Evolutionary conservation across 768 basidiomycete species (phyloP).

Genomic region (Solioccasus polychromus): DNA sequence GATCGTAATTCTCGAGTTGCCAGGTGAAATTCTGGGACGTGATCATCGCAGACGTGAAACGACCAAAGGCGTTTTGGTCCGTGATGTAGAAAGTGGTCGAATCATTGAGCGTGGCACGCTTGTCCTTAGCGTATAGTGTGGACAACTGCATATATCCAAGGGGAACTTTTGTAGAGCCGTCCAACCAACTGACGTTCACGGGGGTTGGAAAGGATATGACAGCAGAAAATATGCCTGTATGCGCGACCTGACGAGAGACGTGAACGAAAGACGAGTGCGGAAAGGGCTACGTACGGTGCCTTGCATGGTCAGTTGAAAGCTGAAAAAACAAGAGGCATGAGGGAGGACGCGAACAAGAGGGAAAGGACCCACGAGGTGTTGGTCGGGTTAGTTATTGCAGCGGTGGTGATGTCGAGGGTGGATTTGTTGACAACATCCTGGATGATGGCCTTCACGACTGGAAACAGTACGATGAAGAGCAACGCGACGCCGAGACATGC

Average conservation of each 20-base stretch:
- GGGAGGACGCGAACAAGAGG: not conserved
- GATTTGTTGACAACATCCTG: conserved; percentile 61
- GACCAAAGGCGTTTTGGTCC: conserved; percentile 56
- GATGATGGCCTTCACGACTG: conserved; percentile 63
- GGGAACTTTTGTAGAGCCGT: conserved; percentile 41
- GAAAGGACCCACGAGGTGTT: conserved; percentile 50
- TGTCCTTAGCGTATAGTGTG: conserved; percentile 46
- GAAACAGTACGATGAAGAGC: conserved; percentile 66
- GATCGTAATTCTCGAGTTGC: conserved; percentile 53
- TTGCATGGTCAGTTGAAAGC: conserved; percentile 50
- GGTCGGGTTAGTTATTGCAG: conserved; percentile 48
- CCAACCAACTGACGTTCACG: conserved; percentile 58
- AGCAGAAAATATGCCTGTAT: conserved; percentile 65
- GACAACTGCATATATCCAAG: conserved; percentile 56
- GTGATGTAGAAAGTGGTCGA: conserved; percentile 54
- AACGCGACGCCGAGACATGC: conserved; percentile 56
- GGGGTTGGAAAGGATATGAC: conserved; percentile 58
- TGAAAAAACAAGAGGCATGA: conserved; percentile 27
- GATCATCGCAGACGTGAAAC: conserved; percentile 62
- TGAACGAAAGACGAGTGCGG: not conserved
- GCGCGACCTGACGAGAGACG: conserved; percentile 45
- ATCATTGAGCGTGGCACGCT: conserved; percentile 62
- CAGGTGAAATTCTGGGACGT: conserved; percentile 67
- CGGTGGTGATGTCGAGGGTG: conserved; percentile 50
- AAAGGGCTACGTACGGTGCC: conserved; percentile 44